A percentile compares a stretch with the other conserved stretches of the same genome.
These are phyloP conservation scores for Termitomyces sp. DNA, from an alignment of 768 basidiomycete genomes.

Conservation along the genomic window DNA sequence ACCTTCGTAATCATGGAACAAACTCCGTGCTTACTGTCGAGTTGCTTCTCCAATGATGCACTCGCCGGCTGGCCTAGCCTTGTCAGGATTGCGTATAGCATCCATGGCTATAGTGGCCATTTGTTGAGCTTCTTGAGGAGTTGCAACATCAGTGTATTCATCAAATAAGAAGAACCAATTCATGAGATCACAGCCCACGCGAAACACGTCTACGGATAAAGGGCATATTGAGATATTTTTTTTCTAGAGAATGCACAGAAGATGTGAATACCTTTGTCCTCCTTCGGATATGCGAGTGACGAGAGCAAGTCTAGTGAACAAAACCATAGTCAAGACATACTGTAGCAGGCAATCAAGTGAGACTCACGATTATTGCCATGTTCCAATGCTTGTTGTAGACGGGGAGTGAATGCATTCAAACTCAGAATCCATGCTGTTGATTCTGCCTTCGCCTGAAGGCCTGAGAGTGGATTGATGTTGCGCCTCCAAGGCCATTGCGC, in stretches of 20 bases:
- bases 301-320: neutral
- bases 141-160: neutral
- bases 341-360: no score
- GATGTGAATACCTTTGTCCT: neutral
- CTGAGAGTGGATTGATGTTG: neutral
- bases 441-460: neutral
- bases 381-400: neutral
- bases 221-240: neutral
- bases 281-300: neutral
- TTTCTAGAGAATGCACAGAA: neutral
- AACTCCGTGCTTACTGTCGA: no score
- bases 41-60: no score
- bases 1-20: no score
- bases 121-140: neutral
- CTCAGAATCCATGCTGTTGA: neutral
- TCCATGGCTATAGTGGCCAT: neutral
- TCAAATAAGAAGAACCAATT: neutral
- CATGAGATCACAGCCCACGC: neutral
- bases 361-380: neutral
- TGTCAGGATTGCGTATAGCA: neutral
- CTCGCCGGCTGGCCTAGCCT: no score
- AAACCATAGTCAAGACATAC: neutral
- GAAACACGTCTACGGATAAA: neutral
- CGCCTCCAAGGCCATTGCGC: neutral
- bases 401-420: neutral